phyloP scores from a whole-genome alignment of 75 land plant genomes.

The Adiantum capillusveneris region DNA sequence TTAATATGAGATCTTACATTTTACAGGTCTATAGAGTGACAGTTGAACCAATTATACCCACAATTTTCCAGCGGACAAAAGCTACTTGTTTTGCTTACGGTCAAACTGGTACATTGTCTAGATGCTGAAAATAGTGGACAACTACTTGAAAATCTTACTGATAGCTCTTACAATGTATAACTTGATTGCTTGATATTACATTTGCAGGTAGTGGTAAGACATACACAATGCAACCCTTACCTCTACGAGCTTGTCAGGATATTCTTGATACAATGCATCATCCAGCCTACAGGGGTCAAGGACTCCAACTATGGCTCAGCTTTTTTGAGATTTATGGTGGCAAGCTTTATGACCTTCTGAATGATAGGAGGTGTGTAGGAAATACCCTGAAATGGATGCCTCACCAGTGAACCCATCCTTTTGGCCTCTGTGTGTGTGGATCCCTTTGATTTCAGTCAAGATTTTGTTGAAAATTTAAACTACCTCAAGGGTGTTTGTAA shows the following conservation, averaged over 20 bases:
- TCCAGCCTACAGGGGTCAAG: constrained; percentile 64
- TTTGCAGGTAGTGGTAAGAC: too few species aligned
- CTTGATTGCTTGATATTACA: too few species aligned
- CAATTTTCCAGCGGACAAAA: constrained; percentile 91
- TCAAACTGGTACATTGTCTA: constrained; percentile 75
- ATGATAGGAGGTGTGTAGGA: constrained; percentile 96
- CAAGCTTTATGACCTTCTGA: constrained; percentile 93
- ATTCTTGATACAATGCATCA: constrained; percentile 70
- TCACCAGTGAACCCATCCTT: too few species aligned
- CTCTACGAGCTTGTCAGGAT: constrained; percentile 82
- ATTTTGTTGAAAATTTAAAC: too few species aligned
- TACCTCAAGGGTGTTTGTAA: too few species aligned
- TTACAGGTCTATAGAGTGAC: constrained; percentile 86
- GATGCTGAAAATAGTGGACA: too few species aligned
- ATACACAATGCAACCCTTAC: constrained; percentile 97
- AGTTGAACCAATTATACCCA: constrained; percentile 93
- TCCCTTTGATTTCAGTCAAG: too few species aligned
- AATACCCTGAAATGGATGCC: too few species aligned
- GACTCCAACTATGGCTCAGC: constrained; percentile 83
- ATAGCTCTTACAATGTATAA: too few species aligned
- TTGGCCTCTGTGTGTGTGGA: too few species aligned
- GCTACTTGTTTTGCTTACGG: constrained; percentile 99
- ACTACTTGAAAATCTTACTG: too few species aligned
- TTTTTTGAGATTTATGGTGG: constrained; percentile 99
- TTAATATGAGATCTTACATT: background rate